A percentile compares a stretch with the other conserved stretches of the same genome.
Conservation (phyloP, 1,284 basidiomycete species). For the Leccinum variabile region DNA sequence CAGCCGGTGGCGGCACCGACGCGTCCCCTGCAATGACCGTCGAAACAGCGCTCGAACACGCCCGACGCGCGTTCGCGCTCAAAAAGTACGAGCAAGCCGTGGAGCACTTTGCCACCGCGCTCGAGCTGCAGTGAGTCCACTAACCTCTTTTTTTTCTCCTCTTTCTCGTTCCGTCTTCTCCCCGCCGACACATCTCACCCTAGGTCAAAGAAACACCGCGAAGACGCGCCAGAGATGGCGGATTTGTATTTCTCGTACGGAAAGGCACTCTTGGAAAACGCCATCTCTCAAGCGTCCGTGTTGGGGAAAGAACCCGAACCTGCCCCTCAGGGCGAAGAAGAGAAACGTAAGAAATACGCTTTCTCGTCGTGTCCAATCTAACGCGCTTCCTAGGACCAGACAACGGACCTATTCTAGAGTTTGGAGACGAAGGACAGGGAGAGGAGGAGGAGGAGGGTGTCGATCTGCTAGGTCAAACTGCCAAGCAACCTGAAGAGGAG, state of each 20-base stretch:
- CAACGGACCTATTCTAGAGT: slow-evolving; percentile 64
- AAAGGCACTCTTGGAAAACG: slow-evolving; percentile 85
- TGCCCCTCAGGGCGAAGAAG: slow-evolving; percentile 46
- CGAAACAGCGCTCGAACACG: slow-evolving; percentile 66
- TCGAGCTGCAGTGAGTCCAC: slow-evolving; percentile 70
- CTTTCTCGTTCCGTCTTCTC: neutral
- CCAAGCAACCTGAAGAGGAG: slow-evolving; percentile 45
- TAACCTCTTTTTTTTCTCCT: neutral
- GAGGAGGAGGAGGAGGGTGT: slow-evolving; percentile 48
- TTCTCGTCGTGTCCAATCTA: slow-evolving; percentile 3
- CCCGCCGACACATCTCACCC: neutral
- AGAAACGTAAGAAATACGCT: slow-evolving; percentile 37
- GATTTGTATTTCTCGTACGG: slow-evolving; percentile 87
- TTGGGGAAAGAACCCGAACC: slow-evolving; percentile 77
- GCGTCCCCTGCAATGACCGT: slow-evolving; percentile 38
- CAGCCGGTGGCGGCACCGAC: slow-evolving; percentile 4
- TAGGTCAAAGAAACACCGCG: slow-evolving; percentile 66
- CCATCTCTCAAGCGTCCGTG: slow-evolving; percentile 78
- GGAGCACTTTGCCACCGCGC: slow-evolving; percentile 79
- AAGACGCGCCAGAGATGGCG: slow-evolving; percentile 75
- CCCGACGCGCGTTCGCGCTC: slow-evolving; percentile 84
- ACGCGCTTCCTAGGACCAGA: slow-evolving; percentile 24
- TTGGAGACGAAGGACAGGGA: slow-evolving; percentile 72
- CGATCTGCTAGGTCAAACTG: slow-evolving; percentile 62
- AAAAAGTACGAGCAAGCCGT: slow-evolving; percentile 86